These are phyloP conservation scores for Alternaria arborescens DNA, from an alignment of 2,329 filamentous ascomycete species.

Conservation along the genomic window DNA sequence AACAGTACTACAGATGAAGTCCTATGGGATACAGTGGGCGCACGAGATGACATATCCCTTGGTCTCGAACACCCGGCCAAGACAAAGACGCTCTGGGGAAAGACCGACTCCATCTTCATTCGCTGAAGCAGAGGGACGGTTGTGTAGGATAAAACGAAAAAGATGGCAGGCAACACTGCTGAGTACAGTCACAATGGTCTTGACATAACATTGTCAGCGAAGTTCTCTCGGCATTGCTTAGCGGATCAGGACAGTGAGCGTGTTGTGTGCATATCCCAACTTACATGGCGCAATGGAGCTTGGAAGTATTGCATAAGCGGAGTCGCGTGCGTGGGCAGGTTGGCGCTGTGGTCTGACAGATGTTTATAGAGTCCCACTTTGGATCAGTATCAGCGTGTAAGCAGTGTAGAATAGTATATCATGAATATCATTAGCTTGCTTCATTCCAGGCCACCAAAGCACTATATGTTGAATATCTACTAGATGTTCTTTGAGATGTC, in stretches of 20 bases:
- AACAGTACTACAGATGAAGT: constrained; percentile 53
- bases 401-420: constrained; percentile 14
- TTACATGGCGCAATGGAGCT: constrained; percentile 17
- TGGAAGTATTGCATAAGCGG: constrained; percentile 17
- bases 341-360: constrained; percentile 9
- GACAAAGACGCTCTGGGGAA: constrained; percentile 65
- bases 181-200: neutral
- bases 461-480: too few species aligned
- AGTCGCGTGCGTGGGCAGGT: constrained; percentile 11
- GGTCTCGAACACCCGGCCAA: constrained; percentile 71
- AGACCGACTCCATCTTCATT: constrained; percentile 71
- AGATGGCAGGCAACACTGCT: neutral
- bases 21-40: constrained; percentile 53
- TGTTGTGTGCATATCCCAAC: constrained; percentile 2
- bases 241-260: constrained; percentile 1
- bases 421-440: constrained; percentile 7
- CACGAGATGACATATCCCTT: constrained; percentile 53
- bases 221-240: constrained; percentile 16
- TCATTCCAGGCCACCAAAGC: neutral
- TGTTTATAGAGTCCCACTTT: constrained; percentile 7
- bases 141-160: constrained; percentile 34
- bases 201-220: constrained; percentile 8
- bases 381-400: constrained; percentile 10
- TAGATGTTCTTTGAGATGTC: too few species aligned
- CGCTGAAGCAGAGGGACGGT: constrained; percentile 44